Evolutionary conservation across 768 basidiomycete genomes (phyloP), one percentile per base, ranked within the genome.

Genomic region (Mycena floridula): DNA sequence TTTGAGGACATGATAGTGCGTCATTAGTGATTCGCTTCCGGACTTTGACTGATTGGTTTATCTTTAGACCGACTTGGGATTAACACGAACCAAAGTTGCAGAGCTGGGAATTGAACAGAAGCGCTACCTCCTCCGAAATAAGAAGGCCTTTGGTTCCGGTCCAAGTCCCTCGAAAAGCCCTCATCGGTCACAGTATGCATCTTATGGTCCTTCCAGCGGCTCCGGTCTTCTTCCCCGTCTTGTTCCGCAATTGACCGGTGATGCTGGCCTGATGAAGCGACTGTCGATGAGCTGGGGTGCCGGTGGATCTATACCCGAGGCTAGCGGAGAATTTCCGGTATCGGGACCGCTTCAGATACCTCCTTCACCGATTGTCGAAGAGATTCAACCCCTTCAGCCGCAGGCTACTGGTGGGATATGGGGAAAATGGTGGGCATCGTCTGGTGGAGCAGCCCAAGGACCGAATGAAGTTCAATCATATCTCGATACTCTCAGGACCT

Each of bases 351-450:
- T 15, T 15, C 25, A 39, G 22, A 16, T 39, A 20, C 15, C 3
- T 20, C 22, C 38, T 5, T 59, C 68, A 38, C 69, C 59, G 37
- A 40, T 52, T 1, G 54, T 49, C 4, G 72, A 68, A 39, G 67
- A 68, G 18, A 47, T 53, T 21, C 64, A 65, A 41, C 66, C 67
- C 8, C 56, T 80, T 22, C 78, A 76, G 43, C 73, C 83, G 12
- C 89, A 91, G 55, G 70, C 54, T 13, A 89, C 89, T 2, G 89
- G 90, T 7, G 76, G 86, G 9, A 63, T 87, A 25, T 91, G 86
- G 79, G 72, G 75, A 46, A 77, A 71, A 44, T 91, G 81, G 80
- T 92, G 85, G 85, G 60, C 69, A 23, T 78, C 75, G n/a, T 74
- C 84, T 7, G 82, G 82, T 5, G 78, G 75, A 3, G 73, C 75